Evolutionary conservation across 2,329 filamentous ascomycete species (phyloP).

Genomic region (Neophaeococcomyces mojaviensis): DNA sequence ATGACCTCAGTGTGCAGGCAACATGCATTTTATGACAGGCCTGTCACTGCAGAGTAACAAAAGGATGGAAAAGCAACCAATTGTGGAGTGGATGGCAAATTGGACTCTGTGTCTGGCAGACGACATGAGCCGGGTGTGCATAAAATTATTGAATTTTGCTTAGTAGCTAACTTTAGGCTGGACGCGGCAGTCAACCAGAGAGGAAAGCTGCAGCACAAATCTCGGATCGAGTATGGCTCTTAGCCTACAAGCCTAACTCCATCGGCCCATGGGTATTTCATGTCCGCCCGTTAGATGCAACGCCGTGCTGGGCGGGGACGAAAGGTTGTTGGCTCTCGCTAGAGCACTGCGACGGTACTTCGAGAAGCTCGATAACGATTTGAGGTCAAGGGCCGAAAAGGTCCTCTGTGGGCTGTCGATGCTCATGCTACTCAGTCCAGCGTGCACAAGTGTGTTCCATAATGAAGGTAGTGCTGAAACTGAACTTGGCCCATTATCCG

Average conservation of each 20-base stretch:
- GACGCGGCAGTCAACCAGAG: not conserved
- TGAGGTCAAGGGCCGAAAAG: not conserved
- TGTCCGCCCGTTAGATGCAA: not conserved
- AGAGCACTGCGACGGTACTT: not conserved
- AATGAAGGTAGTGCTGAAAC: no score
- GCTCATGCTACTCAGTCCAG: not conserved
- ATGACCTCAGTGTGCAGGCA: slow-evolving; percentile 5
- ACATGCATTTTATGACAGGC: not conserved
- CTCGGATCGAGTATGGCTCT: not conserved
- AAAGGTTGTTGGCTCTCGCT: not conserved
- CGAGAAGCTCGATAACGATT: not conserved
- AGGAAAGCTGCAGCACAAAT: not conserved
- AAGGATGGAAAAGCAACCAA: not conserved
- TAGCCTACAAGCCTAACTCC: not conserved
- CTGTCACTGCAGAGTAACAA: not conserved
- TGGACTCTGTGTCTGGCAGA: not conserved
- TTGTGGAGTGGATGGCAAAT: not conserved
- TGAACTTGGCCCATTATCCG: no score
- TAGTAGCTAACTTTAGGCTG: not conserved
- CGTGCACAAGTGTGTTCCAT: no score
- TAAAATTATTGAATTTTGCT: not conserved
- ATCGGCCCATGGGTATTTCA: not conserved
- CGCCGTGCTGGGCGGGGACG: not conserved
- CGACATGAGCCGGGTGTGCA: not conserved
- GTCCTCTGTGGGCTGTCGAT: not conserved